Evolutionary conservation across 1,284 basidiomycete genomes (phyloP).

Genomic region (Ustilago loliicola): DNA sequence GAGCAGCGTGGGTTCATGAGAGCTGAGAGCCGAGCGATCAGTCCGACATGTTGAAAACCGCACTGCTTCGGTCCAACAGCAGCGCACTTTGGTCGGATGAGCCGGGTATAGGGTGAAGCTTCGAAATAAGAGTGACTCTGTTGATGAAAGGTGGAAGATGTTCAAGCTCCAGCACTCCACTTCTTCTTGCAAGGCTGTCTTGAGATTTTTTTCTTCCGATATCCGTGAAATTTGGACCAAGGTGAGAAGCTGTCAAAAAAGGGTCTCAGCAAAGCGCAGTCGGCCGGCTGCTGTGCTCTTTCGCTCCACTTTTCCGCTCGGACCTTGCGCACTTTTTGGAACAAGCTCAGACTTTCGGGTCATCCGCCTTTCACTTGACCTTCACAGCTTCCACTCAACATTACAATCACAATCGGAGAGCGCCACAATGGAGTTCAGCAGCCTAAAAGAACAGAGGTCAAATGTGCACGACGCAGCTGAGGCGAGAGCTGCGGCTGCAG

Average conservation of each 20-base stretch:
- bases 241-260: slow-evolving; percentile 6
- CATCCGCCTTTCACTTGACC: neutral
- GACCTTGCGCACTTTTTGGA: slow-evolving; percentile 19
- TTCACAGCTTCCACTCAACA: neutral
- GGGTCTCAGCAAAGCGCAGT: slow-evolving; percentile 24
- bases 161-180: slow-evolving; percentile 23
- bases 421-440: slow-evolving; percentile 44
- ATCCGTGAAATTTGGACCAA: slow-evolving; percentile 16
- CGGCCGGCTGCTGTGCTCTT: slow-evolving; percentile 9
- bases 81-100: neutral
- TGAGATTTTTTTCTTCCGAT: slow-evolving; percentile 34
- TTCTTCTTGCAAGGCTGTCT: slow-evolving; percentile 18
- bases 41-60: slow-evolving; percentile 13
- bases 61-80: slow-evolving; percentile 1
- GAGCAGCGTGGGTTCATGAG: neutral
- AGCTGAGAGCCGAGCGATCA: neutral
- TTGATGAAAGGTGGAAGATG: neutral
- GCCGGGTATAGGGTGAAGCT: neutral
- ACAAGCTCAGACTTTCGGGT: slow-evolving; percentile 1
- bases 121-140: neutral
- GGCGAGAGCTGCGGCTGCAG: slow-evolving; percentile 40
- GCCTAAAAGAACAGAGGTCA: slow-evolving; percentile 36
- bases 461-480: slow-evolving; percentile 33
- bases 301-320: slow-evolving; percentile 34
- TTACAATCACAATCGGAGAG: neutral